Conservation (phyloP, 208 protist species). For the Leishmania lainsoni region DNA sequence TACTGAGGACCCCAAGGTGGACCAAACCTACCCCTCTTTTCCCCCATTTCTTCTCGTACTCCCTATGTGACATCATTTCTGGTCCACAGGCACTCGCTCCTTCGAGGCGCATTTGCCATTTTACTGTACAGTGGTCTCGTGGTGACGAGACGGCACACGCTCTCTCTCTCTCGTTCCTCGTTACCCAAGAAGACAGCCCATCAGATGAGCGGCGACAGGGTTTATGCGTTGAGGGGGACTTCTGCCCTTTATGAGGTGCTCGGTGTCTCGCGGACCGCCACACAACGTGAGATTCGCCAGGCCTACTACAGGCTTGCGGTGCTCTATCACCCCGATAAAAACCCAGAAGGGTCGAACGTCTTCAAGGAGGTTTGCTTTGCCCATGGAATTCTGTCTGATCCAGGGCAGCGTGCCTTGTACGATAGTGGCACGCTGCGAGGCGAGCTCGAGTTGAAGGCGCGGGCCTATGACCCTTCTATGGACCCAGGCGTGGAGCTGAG, state of each 20-base stretch:
- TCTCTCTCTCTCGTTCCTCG: neutral
- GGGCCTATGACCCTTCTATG: conserved; percentile 81
- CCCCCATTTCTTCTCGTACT: neutral
- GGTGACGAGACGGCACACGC: neutral
- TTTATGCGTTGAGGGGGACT: conserved; percentile 79
- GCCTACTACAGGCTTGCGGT: conserved; percentile 89
- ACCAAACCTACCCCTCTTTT: neutral
- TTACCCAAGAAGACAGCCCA: neutral
- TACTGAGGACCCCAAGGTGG: neutral
- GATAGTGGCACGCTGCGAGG: conserved; percentile 65
- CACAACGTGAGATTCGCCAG: conserved; percentile 77
- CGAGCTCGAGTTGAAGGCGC: conserved; percentile 63
- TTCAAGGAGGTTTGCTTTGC: conserved; percentile 91
- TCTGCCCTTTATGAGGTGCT: conserved; percentile 83
- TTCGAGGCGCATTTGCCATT: neutral
- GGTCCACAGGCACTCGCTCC: neutral
- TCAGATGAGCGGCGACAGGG: conserved; percentile 42
- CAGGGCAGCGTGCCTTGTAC: conserved; percentile 74
- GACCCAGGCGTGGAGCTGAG: conserved; percentile 81
- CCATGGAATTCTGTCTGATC: conserved; percentile 82
- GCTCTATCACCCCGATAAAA: conserved; percentile 92
- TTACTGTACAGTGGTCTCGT: neutral
- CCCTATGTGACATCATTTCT: neutral
- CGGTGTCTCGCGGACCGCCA: conserved; percentile 52
- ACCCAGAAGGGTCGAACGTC: conserved; percentile 70